Base-by-base conservation (phyloP, 768 basidiomycete species). In the Panellus pusillus region DNA sequence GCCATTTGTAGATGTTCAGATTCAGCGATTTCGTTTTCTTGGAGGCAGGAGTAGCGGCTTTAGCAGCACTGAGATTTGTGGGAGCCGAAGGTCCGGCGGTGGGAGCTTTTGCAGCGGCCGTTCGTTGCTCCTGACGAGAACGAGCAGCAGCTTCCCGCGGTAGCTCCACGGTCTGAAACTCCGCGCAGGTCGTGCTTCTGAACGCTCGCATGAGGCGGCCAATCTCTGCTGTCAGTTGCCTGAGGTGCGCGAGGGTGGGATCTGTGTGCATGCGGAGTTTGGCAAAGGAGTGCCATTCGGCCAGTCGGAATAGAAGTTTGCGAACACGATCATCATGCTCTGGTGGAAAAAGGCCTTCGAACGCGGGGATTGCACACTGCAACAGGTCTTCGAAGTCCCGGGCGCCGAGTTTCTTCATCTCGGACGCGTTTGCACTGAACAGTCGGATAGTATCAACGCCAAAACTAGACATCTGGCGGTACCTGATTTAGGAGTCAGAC, bases 211-310 rank as follows among this genome's bases (percentile, higher is more conserved):
- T 50, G 4, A 52, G 38, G 2, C 51, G 31, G 0, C 72, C 66
- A 11, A 74, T 61, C 4, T 32, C 42, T 0, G 18, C 36, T 2
- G 71, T 73, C 1, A 44, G 35, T 0, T 9, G 13, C 2, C 63
- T 50, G 4, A 74, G 53, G 29, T 62, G 29, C 0, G 52, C 20
- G 1, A 76, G 60, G 1, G 72, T 71, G 0, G 57, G 37, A n/a
- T 70, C 64, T 0, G 69, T 71, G 40, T 75, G 74, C 45, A 73
- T 54, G 0, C 69, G 65, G 0, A 76, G 63, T 46, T 76, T 76
- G 7, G 72, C 72, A 3, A 68, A 57, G 1, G 66, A 66, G 54
- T 76, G 73, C 72, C 72, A 74, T 14, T 60, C 52, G 0, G 60
- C 64, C 20, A 70, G 44, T 9, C 47, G 47, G 52, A 63, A 75